Evolutionary conservation across 1,139 yeast species (phyloP), one percentile per base, ranked within the genome.

Genomic region (Hemisphaericaspora lyxosophila): DNA sequence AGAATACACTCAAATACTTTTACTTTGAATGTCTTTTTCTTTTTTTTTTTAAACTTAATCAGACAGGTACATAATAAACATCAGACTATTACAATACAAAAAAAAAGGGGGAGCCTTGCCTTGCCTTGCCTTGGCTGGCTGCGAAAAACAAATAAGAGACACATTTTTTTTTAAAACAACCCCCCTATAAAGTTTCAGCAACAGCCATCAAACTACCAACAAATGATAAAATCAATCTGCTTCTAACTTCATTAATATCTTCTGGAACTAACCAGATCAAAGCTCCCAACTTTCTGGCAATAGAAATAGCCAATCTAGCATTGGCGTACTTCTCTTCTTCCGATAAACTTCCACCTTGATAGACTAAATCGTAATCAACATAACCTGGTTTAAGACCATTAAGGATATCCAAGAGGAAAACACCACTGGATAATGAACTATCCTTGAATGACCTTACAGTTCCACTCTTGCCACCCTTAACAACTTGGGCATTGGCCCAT

Each of bases 241-340:
- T 75, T 67, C 98, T 85, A 31, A 94, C 97, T 67, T 90, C 97
- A 53, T 83, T 87, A 55, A 92, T 92, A 70, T 92, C 99, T 64
- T 92, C 99, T n/a, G 99, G 99, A 20, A 92, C 96, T 54, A 92
- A 75, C 97, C 97, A 92, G 54, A 92, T 92, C 60, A 94, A 80
- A 31, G 97, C 98, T 43, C 99, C 99, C 51, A 92, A 70, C 64
- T 94, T 92, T 76, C 99, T 85, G 26, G 98, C 98, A 57, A 92
- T 92, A 2, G 98, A 92, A 60, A 92, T 92, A 20, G 98, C 98
- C 62, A 92, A 78, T 68, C 86, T 86, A 23, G 98, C 97, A 60
- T 92, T 92, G 30, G 96, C 96, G 55, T 88, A 87, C 58, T 75
- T 79, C 52, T 89, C 95, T 47, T 89, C 97, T 23, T 85, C 95